These are phyloP conservation scores for Escallonia herrerae DNA, from an alignment of 129 eudicot species.

Conservation along the genomic window DNA sequence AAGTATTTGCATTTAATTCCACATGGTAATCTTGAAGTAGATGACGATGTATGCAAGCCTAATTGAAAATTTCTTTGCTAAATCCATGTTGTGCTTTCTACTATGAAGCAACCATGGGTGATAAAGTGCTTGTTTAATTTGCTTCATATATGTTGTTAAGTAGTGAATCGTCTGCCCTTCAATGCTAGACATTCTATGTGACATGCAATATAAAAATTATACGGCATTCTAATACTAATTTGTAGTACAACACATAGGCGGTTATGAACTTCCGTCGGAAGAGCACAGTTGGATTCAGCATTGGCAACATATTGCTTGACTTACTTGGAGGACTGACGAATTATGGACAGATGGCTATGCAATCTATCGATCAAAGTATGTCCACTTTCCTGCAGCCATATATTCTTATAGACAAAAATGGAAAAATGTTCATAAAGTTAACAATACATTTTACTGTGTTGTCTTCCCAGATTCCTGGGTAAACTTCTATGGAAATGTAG, in stretches of 20 bases:
- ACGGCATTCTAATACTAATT: not conserved
- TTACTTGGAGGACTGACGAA: slow-evolving; percentile 73
- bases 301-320: slow-evolving; percentile 89
- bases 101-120: not conserved
- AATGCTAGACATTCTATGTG: not conserved
- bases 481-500: slow-evolving; percentile 90
- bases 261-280: slow-evolving; percentile 66
- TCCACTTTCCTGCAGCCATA: not conserved
- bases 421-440: not conserved
- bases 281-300: slow-evolving; percentile 92
- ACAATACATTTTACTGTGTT: not conserved
- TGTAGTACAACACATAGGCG: slow-evolving; percentile 34
- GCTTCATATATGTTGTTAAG: too few relatives aligned
- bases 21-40: too few relatives aligned
- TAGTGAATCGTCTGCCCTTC: not conserved
- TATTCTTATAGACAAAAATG: not conserved
- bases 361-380: slow-evolving; percentile 85
- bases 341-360: slow-evolving; percentile 79
- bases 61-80: not conserved
- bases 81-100: not conserved
- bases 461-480: slow-evolving; percentile 78
- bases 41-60: not conserved
- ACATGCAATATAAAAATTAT: not conserved
- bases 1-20: too few relatives aligned
- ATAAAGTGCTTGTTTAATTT: too few relatives aligned